Conservation (phyloP, 177 flowering plant species). For the Vitis hybrid region DNA sequence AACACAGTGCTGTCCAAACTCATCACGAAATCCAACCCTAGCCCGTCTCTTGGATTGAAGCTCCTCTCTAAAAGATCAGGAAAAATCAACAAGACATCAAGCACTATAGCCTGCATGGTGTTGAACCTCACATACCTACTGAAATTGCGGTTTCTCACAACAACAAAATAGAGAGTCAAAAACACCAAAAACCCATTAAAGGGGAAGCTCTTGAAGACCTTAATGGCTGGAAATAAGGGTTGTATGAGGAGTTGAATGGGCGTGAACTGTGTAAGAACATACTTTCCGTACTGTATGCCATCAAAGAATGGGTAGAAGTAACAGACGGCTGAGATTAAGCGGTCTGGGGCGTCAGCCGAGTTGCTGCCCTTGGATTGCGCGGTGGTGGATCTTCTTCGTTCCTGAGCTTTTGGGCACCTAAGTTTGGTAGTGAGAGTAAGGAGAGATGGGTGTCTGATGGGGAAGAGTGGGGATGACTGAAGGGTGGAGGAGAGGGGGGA, state of each 20-base stretch:
- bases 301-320: conserved; percentile 98
- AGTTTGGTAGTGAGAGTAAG: conserved; percentile 13
- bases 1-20: conserved; percentile 95
- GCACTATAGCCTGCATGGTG: conserved; percentile 94
- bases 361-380: conserved; percentile 45
- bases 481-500: conserved; percentile 20
- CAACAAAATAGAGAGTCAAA: conserved; percentile 78
- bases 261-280: conserved; percentile 71
- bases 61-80: conserved; percentile 91
- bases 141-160: conserved; percentile 80
- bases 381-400: conserved; percentile 13
- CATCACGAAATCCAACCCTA: conserved; percentile 88
- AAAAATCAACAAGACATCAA: conserved; percentile 86
- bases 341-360: conserved; percentile 66
- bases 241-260: conserved; percentile 66
- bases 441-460: conserved; percentile 17
- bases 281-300: conserved; percentile 87
- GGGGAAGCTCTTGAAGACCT: conserved; percentile 84
- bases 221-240: conserved; percentile 79
- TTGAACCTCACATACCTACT: conserved; percentile 95
- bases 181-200: conserved; percentile 86
- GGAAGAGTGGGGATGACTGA: conserved; percentile 14
- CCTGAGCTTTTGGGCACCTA: conserved; percentile 6
- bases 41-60: conserved; percentile 69
- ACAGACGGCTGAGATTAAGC: conserved; percentile 76